A percentile compares a stretch with the other conserved stretches of the same genome.
Conservation (phyloP, 345 rosid species). For the Syzygium grande region DNA sequence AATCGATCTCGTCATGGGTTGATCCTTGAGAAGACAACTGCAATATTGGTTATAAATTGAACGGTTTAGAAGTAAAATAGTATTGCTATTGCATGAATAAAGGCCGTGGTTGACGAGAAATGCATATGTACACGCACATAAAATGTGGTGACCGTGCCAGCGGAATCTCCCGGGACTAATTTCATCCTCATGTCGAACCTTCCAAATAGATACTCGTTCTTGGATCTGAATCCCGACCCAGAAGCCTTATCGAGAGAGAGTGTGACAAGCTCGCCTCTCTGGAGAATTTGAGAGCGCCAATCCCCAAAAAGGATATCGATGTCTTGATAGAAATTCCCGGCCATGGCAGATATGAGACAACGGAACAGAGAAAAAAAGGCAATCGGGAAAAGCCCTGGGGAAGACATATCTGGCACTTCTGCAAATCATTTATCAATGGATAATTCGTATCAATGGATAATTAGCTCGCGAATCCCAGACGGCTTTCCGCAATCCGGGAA, state of each 20-base stretch:
- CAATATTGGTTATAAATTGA: neutral
- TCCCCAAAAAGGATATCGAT: conserved; percentile 9
- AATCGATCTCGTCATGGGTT: conserved; percentile 55
- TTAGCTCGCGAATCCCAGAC: neutral
- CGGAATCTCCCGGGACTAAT: conserved; percentile 54
- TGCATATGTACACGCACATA: conserved; percentile 22
- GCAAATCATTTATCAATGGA: too few species aligned
- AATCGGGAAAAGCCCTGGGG: neutral
- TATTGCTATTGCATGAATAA: neutral
- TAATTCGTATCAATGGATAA: neutral
- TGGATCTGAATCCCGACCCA: conserved; percentile 47
- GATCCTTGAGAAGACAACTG: conserved; percentile 46
- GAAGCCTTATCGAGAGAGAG: conserved; percentile 10
- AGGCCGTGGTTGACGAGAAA: too few species aligned
- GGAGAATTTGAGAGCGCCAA: neutral
- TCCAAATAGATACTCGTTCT: conserved; percentile 36
- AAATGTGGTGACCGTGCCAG: conserved; percentile 61
- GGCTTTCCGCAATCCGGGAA: neutral
- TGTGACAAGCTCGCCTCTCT: neutral
- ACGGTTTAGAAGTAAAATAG: neutral
- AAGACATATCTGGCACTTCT: neutral
- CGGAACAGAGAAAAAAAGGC: neutral
- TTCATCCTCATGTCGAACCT: conserved; percentile 49
- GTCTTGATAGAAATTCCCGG: conserved; percentile 26
- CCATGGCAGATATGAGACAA: neutral